Conservation (phyloP, 2,329 filamentous ascomycete species). For the Sporothrix phasma region DNA sequence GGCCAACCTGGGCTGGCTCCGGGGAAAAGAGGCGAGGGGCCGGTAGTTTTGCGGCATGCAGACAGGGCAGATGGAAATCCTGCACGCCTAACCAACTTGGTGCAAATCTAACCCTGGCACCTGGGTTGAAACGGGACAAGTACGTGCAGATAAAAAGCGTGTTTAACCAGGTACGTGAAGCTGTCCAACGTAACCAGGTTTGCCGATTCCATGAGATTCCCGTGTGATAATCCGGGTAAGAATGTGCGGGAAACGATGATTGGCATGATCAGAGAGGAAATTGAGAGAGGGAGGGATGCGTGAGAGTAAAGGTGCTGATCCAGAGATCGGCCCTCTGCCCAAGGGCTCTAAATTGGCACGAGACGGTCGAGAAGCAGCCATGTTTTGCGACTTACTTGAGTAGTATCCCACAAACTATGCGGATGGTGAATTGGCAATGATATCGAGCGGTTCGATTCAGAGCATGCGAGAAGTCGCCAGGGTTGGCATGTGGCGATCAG, state of each 20-base stretch:
- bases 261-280: neutral
- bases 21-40: neutral
- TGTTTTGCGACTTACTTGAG: neutral
- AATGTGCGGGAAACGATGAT: neutral
- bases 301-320: neutral
- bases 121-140: conserved; percentile 1
- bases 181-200: neutral
- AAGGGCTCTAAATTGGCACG: neutral
- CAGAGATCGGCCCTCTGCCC: neutral
- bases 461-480: conserved; percentile 7
- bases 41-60: neutral
- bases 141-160: neutral
- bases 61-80: neutral
- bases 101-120: neutral
- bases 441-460: conserved; percentile 2
- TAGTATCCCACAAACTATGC: neutral
- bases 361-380: neutral
- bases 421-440: neutral
- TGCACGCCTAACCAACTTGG: too few relatives aligned
- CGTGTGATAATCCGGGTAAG: neutral
- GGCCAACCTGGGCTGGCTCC: neutral
- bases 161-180: neutral
- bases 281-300: neutral
- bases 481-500: conserved; percentile 9
- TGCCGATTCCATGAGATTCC: neutral